phyloP scores from a whole-genome alignment of 2,329 filamentous ascomycete genomes.

The Phialemonium atrogriseum region DNA sequence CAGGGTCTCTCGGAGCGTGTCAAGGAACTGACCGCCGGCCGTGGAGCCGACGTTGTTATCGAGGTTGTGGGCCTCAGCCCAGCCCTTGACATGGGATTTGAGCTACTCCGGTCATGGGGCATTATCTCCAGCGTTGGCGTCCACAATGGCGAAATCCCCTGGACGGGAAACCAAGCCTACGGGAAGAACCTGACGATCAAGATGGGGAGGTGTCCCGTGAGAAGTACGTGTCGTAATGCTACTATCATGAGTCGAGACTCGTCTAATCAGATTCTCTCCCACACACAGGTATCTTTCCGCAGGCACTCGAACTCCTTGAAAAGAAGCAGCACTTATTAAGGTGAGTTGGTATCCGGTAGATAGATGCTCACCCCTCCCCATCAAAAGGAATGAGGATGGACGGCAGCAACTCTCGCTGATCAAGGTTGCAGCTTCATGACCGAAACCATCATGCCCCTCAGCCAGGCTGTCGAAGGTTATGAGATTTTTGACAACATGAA shows the following conservation, averaged over 20 bases:
- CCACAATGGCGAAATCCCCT: constrained; percentile 65
- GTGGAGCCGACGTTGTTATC: constrained; percentile 78
- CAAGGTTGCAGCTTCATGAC: constrained; percentile 80
- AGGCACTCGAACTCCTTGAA: constrained; percentile 56
- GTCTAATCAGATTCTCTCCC: too few relatives aligned
- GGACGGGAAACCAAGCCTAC: constrained; percentile 56
- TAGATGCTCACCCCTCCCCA: too few relatives aligned
- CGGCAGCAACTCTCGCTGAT: too few relatives aligned
- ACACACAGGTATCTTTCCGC: constrained; percentile 58
- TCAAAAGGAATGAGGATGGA: too few relatives aligned
- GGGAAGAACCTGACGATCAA: constrained; percentile 64
- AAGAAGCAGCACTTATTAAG: constrained; percentile 58
- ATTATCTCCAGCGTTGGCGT: constrained; percentile 69
- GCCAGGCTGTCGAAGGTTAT: constrained; percentile 58
- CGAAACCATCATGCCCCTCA: constrained; percentile 64
- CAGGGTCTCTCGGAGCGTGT: constrained; percentile 60
- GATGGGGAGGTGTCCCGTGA: constrained; percentile 70
- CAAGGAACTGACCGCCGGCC: constrained; percentile 64
- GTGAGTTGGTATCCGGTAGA: too few relatives aligned
- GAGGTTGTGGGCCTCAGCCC: constrained; percentile 66
- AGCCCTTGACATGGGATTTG: constrained; percentile 62
- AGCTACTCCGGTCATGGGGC: constrained; percentile 63
- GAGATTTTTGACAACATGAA: constrained; percentile 65
- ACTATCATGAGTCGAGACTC: too few relatives aligned
- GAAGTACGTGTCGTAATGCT: too few relatives aligned